phyloP scores from a whole-genome alignment of 1,139 yeast genomes.

The Lodderomyces parapsilosis region DNA sequence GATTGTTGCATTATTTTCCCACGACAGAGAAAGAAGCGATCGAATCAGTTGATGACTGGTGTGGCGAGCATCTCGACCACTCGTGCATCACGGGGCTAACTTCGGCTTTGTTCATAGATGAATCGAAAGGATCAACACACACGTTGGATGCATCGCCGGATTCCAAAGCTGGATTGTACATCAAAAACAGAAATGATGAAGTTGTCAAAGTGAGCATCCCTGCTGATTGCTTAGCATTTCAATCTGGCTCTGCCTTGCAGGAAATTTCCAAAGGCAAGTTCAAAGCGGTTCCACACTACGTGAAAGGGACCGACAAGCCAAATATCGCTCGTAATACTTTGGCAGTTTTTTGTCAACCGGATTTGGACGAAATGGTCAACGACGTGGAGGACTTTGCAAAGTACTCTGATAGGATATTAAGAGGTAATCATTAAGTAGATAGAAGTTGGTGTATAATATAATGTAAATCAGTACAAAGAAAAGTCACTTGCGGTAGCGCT shows the following conservation, averaged over 20 bases:
- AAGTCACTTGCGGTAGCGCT: neutral
- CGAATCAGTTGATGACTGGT: slow-evolving; percentile 43
- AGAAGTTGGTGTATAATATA: too few relatives aligned
- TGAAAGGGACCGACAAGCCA: slow-evolving; percentile 40
- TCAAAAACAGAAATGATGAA: slow-evolving; percentile 45
- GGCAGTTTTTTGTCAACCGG: slow-evolving; percentile 67
- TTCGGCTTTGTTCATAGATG: slow-evolving; percentile 53
- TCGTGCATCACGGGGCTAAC: slow-evolving; percentile 63
- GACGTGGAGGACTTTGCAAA: slow-evolving; percentile 48
- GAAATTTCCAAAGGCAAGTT: slow-evolving; percentile 50
- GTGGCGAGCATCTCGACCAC: slow-evolving; percentile 67
- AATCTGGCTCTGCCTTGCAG: slow-evolving; percentile 62
- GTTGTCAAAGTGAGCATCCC: slow-evolving; percentile 57
- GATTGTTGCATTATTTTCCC: slow-evolving; percentile 57
- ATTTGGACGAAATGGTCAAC: slow-evolving; percentile 49
- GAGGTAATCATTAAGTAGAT: slow-evolving; percentile 25
- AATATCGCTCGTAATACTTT: slow-evolving; percentile 53
- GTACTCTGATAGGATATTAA: slow-evolving; percentile 41
- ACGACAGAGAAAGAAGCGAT: slow-evolving; percentile 16
- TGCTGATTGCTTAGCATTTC: slow-evolving; percentile 56
- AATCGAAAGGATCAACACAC: slow-evolving; percentile 22
- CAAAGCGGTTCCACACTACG: slow-evolving; percentile 63
- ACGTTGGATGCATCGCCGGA: slow-evolving; percentile 39
- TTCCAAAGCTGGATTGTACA: slow-evolving; percentile 49
- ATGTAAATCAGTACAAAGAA: neutral